These are phyloP conservation scores for Lagenidium sp. DNA, from an alignment of 352 stramenopile genomes.

Conservation along the genomic window DNA sequence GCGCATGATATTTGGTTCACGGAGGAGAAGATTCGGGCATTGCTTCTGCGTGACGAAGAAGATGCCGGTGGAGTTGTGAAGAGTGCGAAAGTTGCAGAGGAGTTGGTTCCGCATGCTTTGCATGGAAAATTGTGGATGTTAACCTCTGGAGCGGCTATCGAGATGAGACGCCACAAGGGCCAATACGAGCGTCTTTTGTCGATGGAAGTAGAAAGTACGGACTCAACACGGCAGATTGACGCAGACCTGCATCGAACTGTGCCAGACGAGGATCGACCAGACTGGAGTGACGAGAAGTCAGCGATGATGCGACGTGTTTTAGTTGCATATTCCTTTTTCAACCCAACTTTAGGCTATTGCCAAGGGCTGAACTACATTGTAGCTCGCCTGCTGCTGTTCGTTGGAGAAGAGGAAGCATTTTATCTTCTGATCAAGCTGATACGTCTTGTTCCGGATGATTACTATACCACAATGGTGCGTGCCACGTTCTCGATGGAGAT, in stretches of 20 bases:
- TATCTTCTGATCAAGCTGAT: slow-evolving; percentile 80
- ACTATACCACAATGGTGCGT: slow-evolving; percentile 84
- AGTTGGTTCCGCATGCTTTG: slow-evolving; percentile 44
- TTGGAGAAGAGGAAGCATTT: slow-evolving; percentile 72
- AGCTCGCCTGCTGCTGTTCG: slow-evolving; percentile 50
- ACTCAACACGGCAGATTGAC: slow-evolving; percentile 77
- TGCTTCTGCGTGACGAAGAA: slow-evolving; percentile 52
- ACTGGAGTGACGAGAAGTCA: slow-evolving; percentile 61
- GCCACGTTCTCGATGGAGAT: too few species aligned
- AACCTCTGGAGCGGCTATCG: slow-evolving; percentile 50
- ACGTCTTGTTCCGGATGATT: slow-evolving; percentile 72
- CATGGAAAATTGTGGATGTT: slow-evolving; percentile 82
- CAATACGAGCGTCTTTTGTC: slow-evolving; percentile 44
- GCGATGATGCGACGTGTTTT: slow-evolving; percentile 70
- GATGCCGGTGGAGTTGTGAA: too few species aligned
- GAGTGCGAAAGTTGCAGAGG: too few species aligned
- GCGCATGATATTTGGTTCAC: slow-evolving; percentile 73
- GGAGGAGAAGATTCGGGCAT: slow-evolving; percentile 68
- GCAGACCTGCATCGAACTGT: slow-evolving; percentile 77
- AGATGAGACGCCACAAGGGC: slow-evolving; percentile 52
- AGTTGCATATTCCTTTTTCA: slow-evolving; percentile 79
- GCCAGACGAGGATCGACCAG: slow-evolving; percentile 38
- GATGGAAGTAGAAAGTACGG: slow-evolving; percentile 43
- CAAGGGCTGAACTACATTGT: slow-evolving; percentile 88
- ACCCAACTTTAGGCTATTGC: slow-evolving; percentile 77